Evolutionary conservation across 1,284 basidiomycete genomes (phyloP), one percentile per base, ranked within the genome.

Genomic region (Sphagnurus paluster): DNA sequence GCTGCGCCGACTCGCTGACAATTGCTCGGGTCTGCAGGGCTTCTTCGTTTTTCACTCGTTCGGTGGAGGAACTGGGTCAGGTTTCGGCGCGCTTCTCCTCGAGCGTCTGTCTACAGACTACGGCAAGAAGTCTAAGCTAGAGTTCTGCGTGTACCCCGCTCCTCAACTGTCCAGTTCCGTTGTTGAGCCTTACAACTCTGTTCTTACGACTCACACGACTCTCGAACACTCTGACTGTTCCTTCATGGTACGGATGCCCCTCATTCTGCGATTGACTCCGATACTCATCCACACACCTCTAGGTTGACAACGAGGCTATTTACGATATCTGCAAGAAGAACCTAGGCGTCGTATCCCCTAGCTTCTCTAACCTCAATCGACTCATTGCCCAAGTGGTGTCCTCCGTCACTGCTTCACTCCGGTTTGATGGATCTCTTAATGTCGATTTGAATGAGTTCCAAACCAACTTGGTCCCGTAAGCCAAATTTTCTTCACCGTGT

Each of bases 31-130:
- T 67, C 87, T 99, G 36, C 97, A 99, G 72, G 96, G 97, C 60
- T 99, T 99, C 84, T 99, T 99, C 68, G 93, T 99, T 65, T 99
- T 99, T 85, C 97, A 99, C 78, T 99, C 97, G 36, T 98, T 98
- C 65, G 97, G 97, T 66, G 97, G 97, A 70, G 97, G 97, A 71
- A 99, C 96, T 60, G 97, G 97, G 64, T 99, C 97, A 54, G 97
- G 97, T 61, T 98, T 99, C 69, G 97, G 97, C 66, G 95, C 97
- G 44, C 87, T 99, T 59, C 79, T 99, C 46, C 82, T 99, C 55
- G 97, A 99, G 74, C 86, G 93, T 52, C 85, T 99, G 53, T 96
- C 95, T 34, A 87, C 90, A 54, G 96, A 99, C 74, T 99, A 98
- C 63, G 97, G 97, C 70, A 99, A 99, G 72, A 99, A 99, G 78